Percentiles rank a stretch among this genome's conserved stretches.
Conservation (phyloP, 768 basidiomycete genomes). For the Gautieria morchelliformis region DNA sequence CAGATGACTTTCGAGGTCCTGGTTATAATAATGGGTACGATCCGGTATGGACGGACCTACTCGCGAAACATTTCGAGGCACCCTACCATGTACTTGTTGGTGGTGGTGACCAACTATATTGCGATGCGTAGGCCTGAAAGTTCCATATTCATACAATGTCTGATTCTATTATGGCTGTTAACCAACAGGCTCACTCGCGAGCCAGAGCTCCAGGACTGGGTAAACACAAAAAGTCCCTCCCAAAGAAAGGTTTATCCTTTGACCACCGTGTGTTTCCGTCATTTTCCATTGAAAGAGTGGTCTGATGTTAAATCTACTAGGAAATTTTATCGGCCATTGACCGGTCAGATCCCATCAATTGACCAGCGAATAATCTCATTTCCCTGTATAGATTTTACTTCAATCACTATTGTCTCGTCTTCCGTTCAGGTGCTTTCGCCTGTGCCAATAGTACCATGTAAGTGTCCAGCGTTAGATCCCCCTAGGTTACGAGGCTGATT, state of each 20-base stretch:
- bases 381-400: conserved; percentile 48
- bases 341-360: conserved; percentile 29
- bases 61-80: conserved; percentile 63
- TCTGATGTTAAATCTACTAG: neutral
- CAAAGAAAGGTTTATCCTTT: conserved; percentile 51
- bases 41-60: conserved; percentile 90
- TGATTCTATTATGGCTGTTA: neutral
- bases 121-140: conserved; percentile 49
- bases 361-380: neutral
- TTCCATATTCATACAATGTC: neutral
- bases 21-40: conserved; percentile 78
- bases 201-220: conserved; percentile 84
- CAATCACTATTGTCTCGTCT: conserved; percentile 81
- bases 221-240: conserved; percentile 45
- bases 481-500: conserved; percentile 1
- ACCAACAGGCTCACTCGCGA: conserved; percentile 65
- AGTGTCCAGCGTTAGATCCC: conserved; percentile 21
- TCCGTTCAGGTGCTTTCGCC: conserved; percentile 84
- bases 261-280: conserved; percentile 28
- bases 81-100: conserved; percentile 92
- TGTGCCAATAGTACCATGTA: conserved; percentile 87
- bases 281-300: neutral
- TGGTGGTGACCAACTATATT: conserved; percentile 90
- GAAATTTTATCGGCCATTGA: conserved; percentile 74
- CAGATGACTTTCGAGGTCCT: conserved; percentile 75